A percentile compares a stretch with the other conserved stretches of the same genome.
Conservation (phyloP, 2,329 filamentous ascomycete species). For the Apiospora malaysiana region DNA sequence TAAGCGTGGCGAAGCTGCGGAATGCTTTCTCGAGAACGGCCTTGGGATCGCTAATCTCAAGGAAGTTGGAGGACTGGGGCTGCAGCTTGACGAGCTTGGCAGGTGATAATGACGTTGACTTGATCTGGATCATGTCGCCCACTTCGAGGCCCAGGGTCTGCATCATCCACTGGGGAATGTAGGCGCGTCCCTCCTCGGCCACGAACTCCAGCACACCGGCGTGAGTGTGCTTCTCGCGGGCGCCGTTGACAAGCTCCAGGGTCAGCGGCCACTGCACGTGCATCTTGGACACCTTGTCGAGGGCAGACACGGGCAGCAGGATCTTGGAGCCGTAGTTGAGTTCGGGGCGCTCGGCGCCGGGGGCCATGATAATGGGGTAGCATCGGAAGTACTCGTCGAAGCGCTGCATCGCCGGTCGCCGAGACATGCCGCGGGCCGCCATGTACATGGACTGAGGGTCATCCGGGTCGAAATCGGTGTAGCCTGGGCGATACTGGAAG, state of each 20-base stretch:
- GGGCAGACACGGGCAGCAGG: constrained; percentile 91
- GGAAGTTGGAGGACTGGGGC: constrained; percentile 89
- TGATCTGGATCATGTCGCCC: constrained; percentile 92
- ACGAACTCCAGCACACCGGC: constrained; percentile 97
- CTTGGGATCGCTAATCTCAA: constrained; percentile 96
- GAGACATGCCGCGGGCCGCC: constrained; percentile 49
- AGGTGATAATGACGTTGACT: constrained; percentile 89
- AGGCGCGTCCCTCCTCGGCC: constrained; percentile 94
- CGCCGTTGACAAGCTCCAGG: constrained; percentile 93
- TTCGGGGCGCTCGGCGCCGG: constrained; percentile 84
- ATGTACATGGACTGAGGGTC: constrained; percentile 57
- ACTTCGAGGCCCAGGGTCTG: constrained; percentile 86
- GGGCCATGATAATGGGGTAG: constrained; percentile 94
- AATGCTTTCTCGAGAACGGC: constrained; percentile 97
- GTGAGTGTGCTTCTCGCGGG: constrained; percentile 80
- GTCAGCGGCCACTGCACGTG: constrained; percentile 98
- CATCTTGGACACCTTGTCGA: constrained; percentile 94
- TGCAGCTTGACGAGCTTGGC: constrained; percentile 96
- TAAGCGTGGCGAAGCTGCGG: constrained; percentile 92
- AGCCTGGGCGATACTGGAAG: constrained; percentile 44
- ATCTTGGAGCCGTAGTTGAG: constrained; percentile 98
- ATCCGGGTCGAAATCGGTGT: constrained; percentile 51
- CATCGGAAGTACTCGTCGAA: constrained; percentile 99
- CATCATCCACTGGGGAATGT: constrained; percentile 98
- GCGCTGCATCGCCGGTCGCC: constrained; percentile 66